These are phyloP conservation scores for Priceomyces carsonii DNA, from an alignment of 805 yeast genomes.

Conservation along the genomic window DNA sequence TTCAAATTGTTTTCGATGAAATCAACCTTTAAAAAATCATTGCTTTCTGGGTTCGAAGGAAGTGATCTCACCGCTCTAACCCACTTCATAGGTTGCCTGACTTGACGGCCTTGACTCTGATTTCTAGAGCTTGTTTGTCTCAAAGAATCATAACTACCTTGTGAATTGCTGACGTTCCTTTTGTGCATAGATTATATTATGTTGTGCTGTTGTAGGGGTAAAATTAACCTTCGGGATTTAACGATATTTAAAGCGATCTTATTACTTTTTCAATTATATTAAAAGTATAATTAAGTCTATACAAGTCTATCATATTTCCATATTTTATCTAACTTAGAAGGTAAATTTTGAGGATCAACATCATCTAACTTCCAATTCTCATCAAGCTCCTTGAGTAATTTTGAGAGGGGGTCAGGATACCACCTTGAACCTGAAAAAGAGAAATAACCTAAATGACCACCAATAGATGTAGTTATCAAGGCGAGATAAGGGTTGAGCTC, in stretches of 20 bases:
- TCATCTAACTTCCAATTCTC: slow-evolving; percentile 23
- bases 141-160: slow-evolving; percentile 1
- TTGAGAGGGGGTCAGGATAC: slow-evolving; percentile 39
- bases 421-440: slow-evolving; percentile 31
- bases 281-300: slow-evolving; percentile 1
- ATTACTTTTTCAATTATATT: no score
- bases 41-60: slow-evolving; percentile 32
- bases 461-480: slow-evolving; percentile 59
- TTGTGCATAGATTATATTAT: no score
- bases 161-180: no score
- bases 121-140: background rate
- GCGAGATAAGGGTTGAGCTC: slow-evolving; percentile 57
- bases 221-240: no score
- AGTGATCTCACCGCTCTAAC: slow-evolving; percentile 28
- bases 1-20: slow-evolving; percentile 39
- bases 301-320: slow-evolving; percentile 35
- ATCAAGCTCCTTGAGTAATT: slow-evolving; percentile 33
- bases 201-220: no score
- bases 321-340: slow-evolving; percentile 25
- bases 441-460: slow-evolving; percentile 70
- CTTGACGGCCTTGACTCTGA: slow-evolving; percentile 2
- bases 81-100: slow-evolving; percentile 18
- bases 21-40: slow-evolving; percentile 35
- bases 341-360: slow-evolving; percentile 20
- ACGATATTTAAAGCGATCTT: no score